Percentiles rank a stretch among this genome's conserved stretches.
Evolutionary conservation across 257 asterid genomes (phyloP).

Genomic region (Oldenlandia corymbosa): DNA sequence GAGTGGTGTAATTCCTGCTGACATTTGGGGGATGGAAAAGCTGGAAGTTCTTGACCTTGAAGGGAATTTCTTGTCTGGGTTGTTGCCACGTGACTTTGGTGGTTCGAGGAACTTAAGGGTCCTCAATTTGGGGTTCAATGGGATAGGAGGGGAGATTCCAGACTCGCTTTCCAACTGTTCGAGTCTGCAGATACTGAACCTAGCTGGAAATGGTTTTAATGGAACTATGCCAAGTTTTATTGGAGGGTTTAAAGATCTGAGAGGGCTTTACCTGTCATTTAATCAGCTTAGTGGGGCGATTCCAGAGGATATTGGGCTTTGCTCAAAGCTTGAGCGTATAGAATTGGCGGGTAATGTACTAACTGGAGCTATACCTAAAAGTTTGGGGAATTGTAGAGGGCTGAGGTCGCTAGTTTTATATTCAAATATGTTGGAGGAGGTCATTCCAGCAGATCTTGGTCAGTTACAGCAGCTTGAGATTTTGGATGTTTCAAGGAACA

Average conservation of each 20-base stretch:
- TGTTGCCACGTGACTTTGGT: slow-evolving; percentile 42
- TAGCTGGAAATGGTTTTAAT: slow-evolving; percentile 75
- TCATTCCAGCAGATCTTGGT: slow-evolving; percentile 66
- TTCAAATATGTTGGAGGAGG: slow-evolving; percentile 73
- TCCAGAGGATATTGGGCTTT: slow-evolving; percentile 60
- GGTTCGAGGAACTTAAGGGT: slow-evolving; percentile 66
- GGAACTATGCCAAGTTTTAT: slow-evolving; percentile 57
- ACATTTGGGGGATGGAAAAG: slow-evolving; percentile 73
- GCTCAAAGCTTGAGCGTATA: slow-evolving; percentile 68
- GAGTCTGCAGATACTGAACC: slow-evolving; percentile 53
- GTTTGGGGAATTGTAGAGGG: slow-evolving; percentile 58
- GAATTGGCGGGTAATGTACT: slow-evolving; percentile 78
- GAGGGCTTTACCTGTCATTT: slow-evolving; percentile 78
- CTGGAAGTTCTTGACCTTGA: slow-evolving; percentile 94
- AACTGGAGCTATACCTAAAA: slow-evolving; percentile 48
- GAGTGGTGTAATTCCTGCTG: slow-evolving; percentile 63
- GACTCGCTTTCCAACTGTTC: slow-evolving; percentile 41
- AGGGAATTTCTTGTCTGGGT: slow-evolving; percentile 63
- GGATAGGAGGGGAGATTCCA: slow-evolving; percentile 54
- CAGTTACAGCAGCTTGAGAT: slow-evolving; percentile 62
- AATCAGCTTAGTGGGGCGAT: slow-evolving; percentile 66
- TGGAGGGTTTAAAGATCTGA: slow-evolving; percentile 49
- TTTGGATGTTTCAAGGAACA: slow-evolving; percentile 82
- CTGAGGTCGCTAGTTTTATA: slow-evolving; percentile 57
- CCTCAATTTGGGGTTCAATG: slow-evolving; percentile 74